Conservation (phyloP, 176 grass and related monocot genomes). For the Echinochloa phyllopogon region DNA sequence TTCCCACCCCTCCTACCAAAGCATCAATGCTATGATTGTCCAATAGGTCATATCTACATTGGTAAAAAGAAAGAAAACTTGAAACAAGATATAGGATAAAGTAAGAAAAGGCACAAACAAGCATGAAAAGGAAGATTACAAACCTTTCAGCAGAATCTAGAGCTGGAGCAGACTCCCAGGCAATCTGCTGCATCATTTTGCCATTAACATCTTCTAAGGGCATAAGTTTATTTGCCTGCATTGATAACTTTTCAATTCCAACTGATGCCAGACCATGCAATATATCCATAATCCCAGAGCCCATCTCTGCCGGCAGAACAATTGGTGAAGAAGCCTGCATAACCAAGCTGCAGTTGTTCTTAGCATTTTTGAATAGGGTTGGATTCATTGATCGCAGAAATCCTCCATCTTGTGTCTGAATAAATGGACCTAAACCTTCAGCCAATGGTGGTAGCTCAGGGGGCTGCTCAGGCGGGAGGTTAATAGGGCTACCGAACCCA, state of each 20-base stretch:
- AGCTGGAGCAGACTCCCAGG: conserved; percentile 74
- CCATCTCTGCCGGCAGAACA: conserved; percentile 99
- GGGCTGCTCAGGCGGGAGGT: conserved; percentile 68
- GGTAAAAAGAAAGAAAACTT: conserved; percentile 31
- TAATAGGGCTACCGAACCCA: conserved; percentile 84
- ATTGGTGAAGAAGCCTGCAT: conserved; percentile 93
- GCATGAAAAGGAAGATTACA: conserved; percentile 32
- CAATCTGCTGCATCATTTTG: conserved; percentile 86
- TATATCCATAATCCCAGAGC: conserved; percentile 94
- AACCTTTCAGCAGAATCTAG: conserved; percentile 68
- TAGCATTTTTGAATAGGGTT: conserved; percentile 75
- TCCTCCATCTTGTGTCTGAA: conserved; percentile 88
- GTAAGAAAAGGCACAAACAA: conserved; percentile 12
- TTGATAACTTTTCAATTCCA: conserved; percentile 90
- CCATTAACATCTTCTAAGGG: conserved; percentile 94
- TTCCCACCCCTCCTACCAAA: conserved; percentile 29
- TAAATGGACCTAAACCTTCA: conserved; percentile 80
- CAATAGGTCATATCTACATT: conserved; percentile 60
- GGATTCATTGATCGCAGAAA: conserved; percentile 90
- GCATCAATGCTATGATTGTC: conserved; percentile 48
- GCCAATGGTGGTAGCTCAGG: conserved; percentile 65
- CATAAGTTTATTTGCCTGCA: conserved; percentile 97
- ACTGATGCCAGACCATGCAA: conserved; percentile 82
- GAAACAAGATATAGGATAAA: conserved; percentile 19
- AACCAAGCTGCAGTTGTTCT: conserved; percentile 82